Evolutionary conservation across 495 filamentous ascomycete species (phyloP).

Genomic region (Tetracladium setigerum): DNA sequence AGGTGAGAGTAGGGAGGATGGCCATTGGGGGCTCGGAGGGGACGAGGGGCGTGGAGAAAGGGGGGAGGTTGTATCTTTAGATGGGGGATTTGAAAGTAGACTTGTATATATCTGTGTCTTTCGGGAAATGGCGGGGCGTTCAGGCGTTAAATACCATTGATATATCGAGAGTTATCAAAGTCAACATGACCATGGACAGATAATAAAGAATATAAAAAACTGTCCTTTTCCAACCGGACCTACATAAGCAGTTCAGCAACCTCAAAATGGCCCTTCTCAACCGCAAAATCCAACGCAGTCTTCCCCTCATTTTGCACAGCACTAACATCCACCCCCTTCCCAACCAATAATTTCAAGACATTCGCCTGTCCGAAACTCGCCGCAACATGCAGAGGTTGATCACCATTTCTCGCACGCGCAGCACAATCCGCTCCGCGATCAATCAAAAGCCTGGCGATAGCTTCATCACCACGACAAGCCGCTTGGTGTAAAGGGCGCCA

Average conservation of each 20-base stretch:
- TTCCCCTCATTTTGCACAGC: not conserved
- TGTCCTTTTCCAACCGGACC: too few relatives aligned
- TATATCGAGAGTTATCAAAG: too few relatives aligned
- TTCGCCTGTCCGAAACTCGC: not conserved
- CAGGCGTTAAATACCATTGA: too few relatives aligned
- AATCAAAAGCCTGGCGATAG: not conserved
- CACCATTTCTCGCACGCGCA: not conserved
- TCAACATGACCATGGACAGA: too few relatives aligned
- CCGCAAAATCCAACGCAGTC: too few relatives aligned
- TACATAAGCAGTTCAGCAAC: too few relatives aligned
- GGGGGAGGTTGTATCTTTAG: slow-evolving; percentile 15
- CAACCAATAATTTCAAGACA: slow-evolving; percentile 5
- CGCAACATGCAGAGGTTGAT: not conserved
- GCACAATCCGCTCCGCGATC: not conserved
- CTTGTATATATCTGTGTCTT: too few relatives aligned
- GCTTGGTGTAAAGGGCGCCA: not conserved
- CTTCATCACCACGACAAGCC: not conserved
- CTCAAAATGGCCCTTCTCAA: too few relatives aligned
- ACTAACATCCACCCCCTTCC: slow-evolving; percentile 2
- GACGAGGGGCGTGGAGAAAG: slow-evolving; percentile 5
- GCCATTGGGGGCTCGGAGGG: slow-evolving; percentile 4
- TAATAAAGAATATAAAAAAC: too few relatives aligned
- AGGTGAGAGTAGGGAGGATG: slow-evolving; percentile 6
- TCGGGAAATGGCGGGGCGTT: too few relatives aligned
- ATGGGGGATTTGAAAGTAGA: too few relatives aligned